Base-by-base conservation (phyloP, 208 protist genomes). In the Histomonas meleagridis region DNA sequence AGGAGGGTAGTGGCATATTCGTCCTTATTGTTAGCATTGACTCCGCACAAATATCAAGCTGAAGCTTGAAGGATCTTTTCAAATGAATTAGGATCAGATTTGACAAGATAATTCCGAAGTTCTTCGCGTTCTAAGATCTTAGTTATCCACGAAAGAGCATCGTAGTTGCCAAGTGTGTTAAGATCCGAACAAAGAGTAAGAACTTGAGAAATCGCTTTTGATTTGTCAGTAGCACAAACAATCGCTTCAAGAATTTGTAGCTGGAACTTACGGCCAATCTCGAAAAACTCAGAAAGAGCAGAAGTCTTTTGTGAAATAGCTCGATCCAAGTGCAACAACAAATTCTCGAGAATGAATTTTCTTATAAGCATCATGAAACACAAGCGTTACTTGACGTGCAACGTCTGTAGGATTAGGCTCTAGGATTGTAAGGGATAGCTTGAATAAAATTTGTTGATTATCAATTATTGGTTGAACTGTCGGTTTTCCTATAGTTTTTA, bases 341-440 rank as follows among this genome's bases (percentile, higher is more conserved):
- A 86, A 86, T 55, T 86, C 76, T 16, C 76, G 40, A 3, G 76
- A 86, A 46, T 86, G 76, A 16, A 86, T 46, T 55, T 26, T 46
- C 26, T 86, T 86, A n/a, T 55, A 86, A 2, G 76, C 76, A 38
- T 43, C 32, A 55, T 86, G 76, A 46, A 86, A 86, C 0, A 86
- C 26, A 18, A 86, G 46, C 2, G 76, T 86, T 3, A 86, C 55
- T 35, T 86, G 76, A 9, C 76, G 23, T 5, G 76, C 76, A 57
- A 86, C 76, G n/a, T 86, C 76, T 43, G 43, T 43, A 57, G 76
- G 76, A 35, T 86, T 40, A 32, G 76, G 76, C 1, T 86, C 76
- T 32, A 48, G 51, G 9, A 86, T 14, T 28, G 51, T 86, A 40
- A 86, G 35, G 12, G 23, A 57, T 86, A 46, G 76, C 16, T 86